A percentile compares a stretch with the other conserved stretches of the same genome.
Conservation (phyloP, 1,284 basidiomycete species). For the Trametes versicolor region DNA sequence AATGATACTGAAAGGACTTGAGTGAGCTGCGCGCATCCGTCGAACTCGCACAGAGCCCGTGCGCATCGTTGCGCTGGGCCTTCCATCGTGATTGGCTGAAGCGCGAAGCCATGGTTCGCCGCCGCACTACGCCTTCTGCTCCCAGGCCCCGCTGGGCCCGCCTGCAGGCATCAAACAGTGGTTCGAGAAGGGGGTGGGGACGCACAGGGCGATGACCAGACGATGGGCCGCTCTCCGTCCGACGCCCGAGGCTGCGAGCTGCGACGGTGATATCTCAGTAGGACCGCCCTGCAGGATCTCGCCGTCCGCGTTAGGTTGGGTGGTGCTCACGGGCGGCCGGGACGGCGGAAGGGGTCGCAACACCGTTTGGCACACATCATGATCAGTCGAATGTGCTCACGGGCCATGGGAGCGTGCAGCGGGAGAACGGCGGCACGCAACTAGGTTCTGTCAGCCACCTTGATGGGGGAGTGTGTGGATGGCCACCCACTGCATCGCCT, state of each 20-base stretch:
- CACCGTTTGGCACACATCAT: conserved; percentile 19
- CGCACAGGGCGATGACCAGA: background rate
- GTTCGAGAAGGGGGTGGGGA: conserved; percentile 4
- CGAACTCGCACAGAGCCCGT: conserved; percentile 3
- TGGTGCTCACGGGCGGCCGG: background rate
- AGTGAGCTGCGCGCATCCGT: background rate
- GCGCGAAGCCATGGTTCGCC: conserved; percentile 7
- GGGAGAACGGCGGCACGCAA: conserved; percentile 14
- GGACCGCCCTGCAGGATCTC: conserved; percentile 13
- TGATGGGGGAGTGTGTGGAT: conserved; percentile 21
- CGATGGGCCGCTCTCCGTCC: conserved; percentile 3
- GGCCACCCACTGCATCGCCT: conserved; percentile 34
- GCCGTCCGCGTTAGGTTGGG: conserved; percentile 11
- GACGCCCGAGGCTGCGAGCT: background rate
- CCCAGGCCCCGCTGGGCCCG: background rate
- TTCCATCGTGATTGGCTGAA: conserved; percentile 27
- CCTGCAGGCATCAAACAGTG: conserved; percentile 9
- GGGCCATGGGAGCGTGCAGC: conserved; percentile 8
- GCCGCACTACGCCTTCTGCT: background rate
- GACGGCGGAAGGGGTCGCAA: conserved; percentile 12
- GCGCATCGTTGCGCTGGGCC: conserved; percentile 1
- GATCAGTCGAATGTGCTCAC: conserved; percentile 19
- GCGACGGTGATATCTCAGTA: conserved; percentile 21
- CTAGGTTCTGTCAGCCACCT: conserved; percentile 26
- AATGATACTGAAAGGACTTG: background rate